These are phyloP conservation scores for Sherardia arvensis DNA, from an alignment of 257 asterid species.

Conservation along the genomic window DNA sequence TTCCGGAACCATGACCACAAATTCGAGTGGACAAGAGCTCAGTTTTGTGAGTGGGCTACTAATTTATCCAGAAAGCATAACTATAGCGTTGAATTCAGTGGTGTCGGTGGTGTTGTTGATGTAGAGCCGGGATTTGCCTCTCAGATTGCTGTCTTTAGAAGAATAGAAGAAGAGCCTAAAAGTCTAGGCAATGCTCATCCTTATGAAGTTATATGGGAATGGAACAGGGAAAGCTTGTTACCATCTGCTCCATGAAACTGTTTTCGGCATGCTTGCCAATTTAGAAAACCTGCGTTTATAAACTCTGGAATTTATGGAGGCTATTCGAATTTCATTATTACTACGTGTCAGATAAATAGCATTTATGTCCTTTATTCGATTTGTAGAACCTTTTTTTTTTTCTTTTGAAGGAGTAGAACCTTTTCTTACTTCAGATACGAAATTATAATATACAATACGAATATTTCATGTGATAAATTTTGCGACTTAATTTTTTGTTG, in stretches of 20 bases:
- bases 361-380: too few relatives aligned
- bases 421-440: too few relatives aligned
- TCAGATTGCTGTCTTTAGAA: slow-evolving; percentile 79
- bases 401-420: too few relatives aligned
- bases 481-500: too few relatives aligned
- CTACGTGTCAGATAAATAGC: too few relatives aligned
- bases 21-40: slow-evolving; percentile 89
- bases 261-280: not conserved
- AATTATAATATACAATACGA: too few relatives aligned
- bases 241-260: not conserved
- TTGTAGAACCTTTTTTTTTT: too few relatives aligned
- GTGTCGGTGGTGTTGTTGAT: slow-evolving; percentile 69
- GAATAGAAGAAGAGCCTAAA: slow-evolving; percentile 21
- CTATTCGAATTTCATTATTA: too few relatives aligned
- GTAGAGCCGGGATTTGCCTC: slow-evolving; percentile 91
- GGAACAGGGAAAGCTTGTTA: slow-evolving; percentile 26
- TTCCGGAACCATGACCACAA: slow-evolving; percentile 94
- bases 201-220: slow-evolving; percentile 56
- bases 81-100: slow-evolving; percentile 62
- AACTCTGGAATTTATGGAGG: too few relatives aligned
- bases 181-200: slow-evolving; percentile 20
- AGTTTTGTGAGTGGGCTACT: slow-evolving; percentile 71
- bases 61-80: slow-evolving; percentile 48
- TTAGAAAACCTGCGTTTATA: not conserved
- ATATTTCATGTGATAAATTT: too few relatives aligned